Base-by-base conservation (phyloP, 2,329 filamentous ascomycete species). In the Scedosporium apiospermum region DNA sequence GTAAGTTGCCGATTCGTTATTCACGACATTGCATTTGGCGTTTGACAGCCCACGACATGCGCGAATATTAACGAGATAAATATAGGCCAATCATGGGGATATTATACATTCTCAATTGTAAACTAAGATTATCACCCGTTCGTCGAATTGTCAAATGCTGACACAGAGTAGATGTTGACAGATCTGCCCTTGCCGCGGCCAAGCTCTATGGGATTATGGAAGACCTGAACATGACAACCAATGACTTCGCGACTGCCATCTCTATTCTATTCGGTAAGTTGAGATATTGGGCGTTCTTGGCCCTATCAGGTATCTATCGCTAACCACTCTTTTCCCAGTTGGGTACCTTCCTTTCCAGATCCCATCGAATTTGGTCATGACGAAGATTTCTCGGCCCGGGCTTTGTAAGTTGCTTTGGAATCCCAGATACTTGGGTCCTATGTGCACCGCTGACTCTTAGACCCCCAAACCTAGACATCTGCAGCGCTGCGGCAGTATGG, bases 271-370 rank as follows among this genome's bases (percentile, higher is more conserved):
- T 78, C 63, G 77, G 61, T 65, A 53, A 46, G 58, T 61, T 27
- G 26, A 27, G 26, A 5, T 27, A 27, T 27, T 27, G 26, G 26
- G 26, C 26, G 26, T 27, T 27, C 26, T 27, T 27, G 26, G 26
- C 26, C 26, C 26, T 3, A 27, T 27, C 26, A 27, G 26, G 26
- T 27, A 27, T 27, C 26, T 27, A 27, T 27, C 26, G 26, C 26
- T 27, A 27, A 27, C 26, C 26, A 5, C 5, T 27, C 26, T 27
- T 27, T 27, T 5, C 26, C 26, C 26, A 65, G 77, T 79, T 26
- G 77, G 78, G 6, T 79, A 79, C 64, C 69, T 80, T 16, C 69
- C 78, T 34, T 77, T 79, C 72, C 77, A 80, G 66, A 74, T 80
- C 23, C 78, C 78, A 0, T 79, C 77, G 4, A 80, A 80, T 58